Conservation (phyloP, 2,329 filamentous ascomycete species). For the Ophiostoma novo-ulmi region DNA sequence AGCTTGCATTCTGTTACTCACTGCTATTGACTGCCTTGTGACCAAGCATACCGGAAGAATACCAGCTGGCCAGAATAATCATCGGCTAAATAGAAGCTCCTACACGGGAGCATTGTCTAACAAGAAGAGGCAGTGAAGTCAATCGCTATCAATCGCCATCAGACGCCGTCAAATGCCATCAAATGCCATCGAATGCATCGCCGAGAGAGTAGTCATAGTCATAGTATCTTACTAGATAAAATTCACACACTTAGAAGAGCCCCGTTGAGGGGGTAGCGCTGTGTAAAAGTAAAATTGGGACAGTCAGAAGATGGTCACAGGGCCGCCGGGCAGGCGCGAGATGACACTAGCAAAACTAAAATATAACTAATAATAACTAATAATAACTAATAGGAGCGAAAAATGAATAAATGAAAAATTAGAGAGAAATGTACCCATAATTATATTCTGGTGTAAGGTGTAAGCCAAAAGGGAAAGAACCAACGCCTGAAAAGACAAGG, state of each 20-base stretch:
- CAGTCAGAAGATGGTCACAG: slow-evolving; percentile 7
- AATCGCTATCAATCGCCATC: background rate
- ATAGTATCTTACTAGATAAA: no score
- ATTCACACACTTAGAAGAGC: background rate
- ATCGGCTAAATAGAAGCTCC: background rate
- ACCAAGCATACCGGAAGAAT: background rate
- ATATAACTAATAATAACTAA: background rate
- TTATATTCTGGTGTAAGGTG: background rate
- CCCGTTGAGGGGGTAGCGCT: background rate
- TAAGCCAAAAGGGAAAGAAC: slow-evolving; percentile 6
- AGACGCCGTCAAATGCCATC: background rate
- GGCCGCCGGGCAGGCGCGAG: slow-evolving; percentile 8
- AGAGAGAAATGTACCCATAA: background rate
- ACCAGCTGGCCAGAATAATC: background rate
- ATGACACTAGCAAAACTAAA: slow-evolving; percentile 13
- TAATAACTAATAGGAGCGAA: background rate
- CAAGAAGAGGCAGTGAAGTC: no score
- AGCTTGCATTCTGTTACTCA: background rate
- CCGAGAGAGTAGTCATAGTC: background rate
- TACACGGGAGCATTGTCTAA: no score
- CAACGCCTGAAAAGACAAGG: background rate
- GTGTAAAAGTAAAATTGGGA: slow-evolving; percentile 1
- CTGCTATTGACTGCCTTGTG: background rate
- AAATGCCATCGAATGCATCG: background rate
- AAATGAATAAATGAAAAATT: background rate